Conservation (phyloP, 495 filamentous ascomycete species). For the Penicillium coprophilum region DNA sequence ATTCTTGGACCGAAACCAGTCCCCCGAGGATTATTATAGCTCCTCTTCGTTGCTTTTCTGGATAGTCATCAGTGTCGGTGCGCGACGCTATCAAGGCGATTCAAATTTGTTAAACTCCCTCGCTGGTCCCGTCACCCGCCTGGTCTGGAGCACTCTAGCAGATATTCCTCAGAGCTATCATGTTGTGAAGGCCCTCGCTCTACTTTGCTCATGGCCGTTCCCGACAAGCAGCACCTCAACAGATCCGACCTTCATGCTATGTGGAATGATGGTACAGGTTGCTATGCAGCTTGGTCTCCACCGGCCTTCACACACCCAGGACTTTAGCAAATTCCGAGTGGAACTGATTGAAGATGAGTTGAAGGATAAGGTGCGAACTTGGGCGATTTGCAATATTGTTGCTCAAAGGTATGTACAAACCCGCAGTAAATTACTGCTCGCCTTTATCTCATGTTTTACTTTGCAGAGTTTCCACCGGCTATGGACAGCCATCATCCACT, state of each 20-base stretch:
- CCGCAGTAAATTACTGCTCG: neutral
- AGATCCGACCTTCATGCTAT: slow-evolving; percentile 87
- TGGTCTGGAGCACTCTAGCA: slow-evolving; percentile 80
- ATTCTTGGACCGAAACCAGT: slow-evolving; percentile 68
- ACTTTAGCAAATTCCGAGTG: slow-evolving; percentile 80
- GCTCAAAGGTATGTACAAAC: slow-evolving; percentile 63
- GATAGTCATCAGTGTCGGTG: slow-evolving; percentile 80
- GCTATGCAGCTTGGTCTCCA: slow-evolving; percentile 90
- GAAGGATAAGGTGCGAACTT: slow-evolving; percentile 80
- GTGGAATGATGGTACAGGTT: slow-evolving; percentile 89
- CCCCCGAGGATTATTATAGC: slow-evolving; percentile 73
- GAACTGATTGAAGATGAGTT: slow-evolving; percentile 83
- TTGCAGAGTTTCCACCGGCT: slow-evolving; percentile 75
- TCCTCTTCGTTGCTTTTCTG: slow-evolving; percentile 79
- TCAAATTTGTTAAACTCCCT: slow-evolving; percentile 66
- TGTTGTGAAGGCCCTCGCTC: slow-evolving; percentile 86
- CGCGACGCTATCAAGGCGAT: slow-evolving; percentile 69
- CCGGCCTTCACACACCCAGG: slow-evolving; percentile 83
- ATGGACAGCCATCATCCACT: slow-evolving; percentile 86
- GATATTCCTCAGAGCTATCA: slow-evolving; percentile 83
- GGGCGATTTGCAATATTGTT: slow-evolving; percentile 91
- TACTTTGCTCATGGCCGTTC: slow-evolving; percentile 89
- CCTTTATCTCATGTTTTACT: slow-evolving; percentile 3
- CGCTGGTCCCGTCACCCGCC: slow-evolving; percentile 66
- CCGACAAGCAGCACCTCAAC: slow-evolving; percentile 82